Conservation (phyloP, 257 asterid species). For the Osmanthus fragrans region DNA sequence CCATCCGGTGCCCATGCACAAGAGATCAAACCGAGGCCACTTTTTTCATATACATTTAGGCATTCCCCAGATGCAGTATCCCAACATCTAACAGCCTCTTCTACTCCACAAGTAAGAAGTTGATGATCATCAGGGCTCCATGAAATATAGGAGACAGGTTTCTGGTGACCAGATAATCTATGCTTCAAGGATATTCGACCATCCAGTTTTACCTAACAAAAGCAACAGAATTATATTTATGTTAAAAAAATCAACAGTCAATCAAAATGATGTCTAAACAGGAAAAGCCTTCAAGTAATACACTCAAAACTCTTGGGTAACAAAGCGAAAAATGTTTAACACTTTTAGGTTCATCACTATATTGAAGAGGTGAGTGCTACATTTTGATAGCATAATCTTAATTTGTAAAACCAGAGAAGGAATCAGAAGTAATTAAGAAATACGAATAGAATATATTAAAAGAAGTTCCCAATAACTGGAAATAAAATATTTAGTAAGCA, state of each 20-base stretch:
- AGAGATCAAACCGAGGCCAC: constrained; percentile 18
- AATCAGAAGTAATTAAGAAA: background rate
- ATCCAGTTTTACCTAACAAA: constrained; percentile 20
- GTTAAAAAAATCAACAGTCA: too few relatives aligned
- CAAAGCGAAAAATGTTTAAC: background rate
- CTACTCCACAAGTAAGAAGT: constrained; percentile 33
- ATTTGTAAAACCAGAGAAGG: background rate
- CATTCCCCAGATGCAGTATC: constrained; percentile 26
- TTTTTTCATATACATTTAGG: constrained; percentile 3
- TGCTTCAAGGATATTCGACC: constrained; percentile 15
- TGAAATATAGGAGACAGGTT: constrained; percentile 16
- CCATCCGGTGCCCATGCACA: constrained; percentile 36
- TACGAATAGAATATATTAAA: background rate
- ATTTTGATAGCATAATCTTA: background rate
- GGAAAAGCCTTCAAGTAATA: background rate
- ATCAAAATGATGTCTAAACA: background rate
- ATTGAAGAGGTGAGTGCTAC: background rate
- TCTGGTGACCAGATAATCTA: constrained; percentile 23
- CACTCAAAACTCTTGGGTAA: background rate
- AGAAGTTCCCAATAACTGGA: background rate
- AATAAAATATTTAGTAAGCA: background rate
- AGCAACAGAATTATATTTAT: background rate
- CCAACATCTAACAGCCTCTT: constrained; percentile 23
- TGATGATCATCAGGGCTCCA: constrained; percentile 29
- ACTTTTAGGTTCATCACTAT: background rate